Percentiles rank a stretch among this genome's conserved stretches.
Evolutionary conservation across 1,284 basidiomycete species (phyloP).

Genomic region (Psilocybe mexicana): DNA sequence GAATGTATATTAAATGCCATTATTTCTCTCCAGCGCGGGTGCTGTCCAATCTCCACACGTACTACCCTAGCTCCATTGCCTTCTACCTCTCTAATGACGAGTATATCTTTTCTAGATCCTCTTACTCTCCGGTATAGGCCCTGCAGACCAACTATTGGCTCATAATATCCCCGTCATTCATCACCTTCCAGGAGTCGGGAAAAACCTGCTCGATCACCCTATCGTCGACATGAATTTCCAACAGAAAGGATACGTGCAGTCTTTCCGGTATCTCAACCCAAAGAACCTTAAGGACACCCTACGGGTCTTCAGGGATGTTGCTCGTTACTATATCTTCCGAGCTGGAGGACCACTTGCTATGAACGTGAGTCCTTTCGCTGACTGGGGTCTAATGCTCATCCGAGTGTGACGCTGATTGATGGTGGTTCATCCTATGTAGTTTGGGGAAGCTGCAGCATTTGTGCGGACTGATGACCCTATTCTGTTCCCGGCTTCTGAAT

Average conservation of each 20-base stretch:
- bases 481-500: slow-evolving; percentile 47
- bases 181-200: slow-evolving; percentile 41
- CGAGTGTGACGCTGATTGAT: slow-evolving; percentile 16
- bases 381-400: slow-evolving; percentile 13
- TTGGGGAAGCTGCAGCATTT: slow-evolving; percentile 61
- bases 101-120: slow-evolving; percentile 41
- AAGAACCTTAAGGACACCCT: slow-evolving; percentile 34
- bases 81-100: neutral
- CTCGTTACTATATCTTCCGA: neutral
- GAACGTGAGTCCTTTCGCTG: slow-evolving; percentile 44
- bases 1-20: slow-evolving; percentile 22
- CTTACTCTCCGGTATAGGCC: slow-evolving; percentile 52
- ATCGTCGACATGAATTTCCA: slow-evolving; percentile 42
- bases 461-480: slow-evolving; percentile 53
- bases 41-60: slow-evolving; percentile 68
- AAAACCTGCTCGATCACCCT: slow-evolving; percentile 42
- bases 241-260: slow-evolving; percentile 47
- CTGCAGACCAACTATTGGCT: slow-evolving; percentile 31
- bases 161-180: slow-evolving; percentile 31
- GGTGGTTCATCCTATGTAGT: slow-evolving; percentile 36
- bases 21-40: slow-evolving; percentile 49
- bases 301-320: slow-evolving; percentile 32
- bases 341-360: slow-evolving; percentile 28
- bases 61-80: slow-evolving; percentile 9
- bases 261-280: slow-evolving; percentile 42